Base-by-base conservation (phyloP, 805 yeast species). In the Grigorovia transvaalensis region DNA sequence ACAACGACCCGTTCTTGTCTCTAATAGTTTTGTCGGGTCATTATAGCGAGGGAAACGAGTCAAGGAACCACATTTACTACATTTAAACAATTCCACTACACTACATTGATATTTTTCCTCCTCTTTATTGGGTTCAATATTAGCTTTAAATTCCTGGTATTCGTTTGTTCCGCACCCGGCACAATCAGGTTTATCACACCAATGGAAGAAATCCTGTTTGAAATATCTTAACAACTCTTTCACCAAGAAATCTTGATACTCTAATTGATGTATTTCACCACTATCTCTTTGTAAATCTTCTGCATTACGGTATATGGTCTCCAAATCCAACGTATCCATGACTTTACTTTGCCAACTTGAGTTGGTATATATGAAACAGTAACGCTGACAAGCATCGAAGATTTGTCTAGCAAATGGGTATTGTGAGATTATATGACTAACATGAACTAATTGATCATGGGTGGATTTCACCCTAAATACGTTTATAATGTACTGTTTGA, bases 151-250 rank as follows among this genome's bases (percentile, higher is more conserved):
- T 2, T 53, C 72, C 30, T 75, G 71, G 18, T 66, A 63, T 50
- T 71, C 69, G 5, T 71, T 71, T 17, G 46, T 46, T 0, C 71
- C 74, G 64, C 95, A 85, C 0, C 49, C 49, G 0, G 70, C 62
- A 57, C 96, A 87, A 11, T 71, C 63, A 0, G 93, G 88, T 41
- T 75, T 74, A 59, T 85, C 84, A 9, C 87, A 82, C 98, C 98
- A 91, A 29, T 68, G 71, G 70, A 91, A 91, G 70, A 87, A 89
- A 44, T 79, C 83, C 43, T 81, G 72, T 58, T 88, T 88, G 71
- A 84, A 91, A 82, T 88, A 85, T 47, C 73, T 67, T 13, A 85
- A 67, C 35, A 82, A 62, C 54, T 78, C 84, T 55, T 71, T 72
- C 0, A 84, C 84, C 2, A 85, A 56, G 30, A 75, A 69, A 61